These are phyloP conservation scores for Lobosporangium transversale DNA, from an alignment of 192 early-diverging fungal species.

Conservation along the genomic window DNA sequence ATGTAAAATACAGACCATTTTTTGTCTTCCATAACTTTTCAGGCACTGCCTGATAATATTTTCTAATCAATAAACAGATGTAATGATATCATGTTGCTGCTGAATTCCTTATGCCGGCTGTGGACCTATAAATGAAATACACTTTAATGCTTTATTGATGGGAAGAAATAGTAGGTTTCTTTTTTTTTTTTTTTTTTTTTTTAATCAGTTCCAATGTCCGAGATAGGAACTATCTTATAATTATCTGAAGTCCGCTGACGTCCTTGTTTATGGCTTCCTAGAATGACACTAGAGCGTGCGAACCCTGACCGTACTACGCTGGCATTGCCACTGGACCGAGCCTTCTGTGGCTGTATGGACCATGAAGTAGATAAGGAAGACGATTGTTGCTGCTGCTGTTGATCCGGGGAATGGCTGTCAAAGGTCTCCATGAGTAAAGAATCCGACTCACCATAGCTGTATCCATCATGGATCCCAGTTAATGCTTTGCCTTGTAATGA, in stretches of 20 bases:
- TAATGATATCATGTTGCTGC: too few relatives aligned
- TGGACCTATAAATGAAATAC: neutral
- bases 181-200: constrained; percentile 15
- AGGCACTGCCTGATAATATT: too few relatives aligned
- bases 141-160: neutral
- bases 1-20: neutral
- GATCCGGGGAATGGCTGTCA: constrained; percentile 1
- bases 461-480: constrained; percentile 13
- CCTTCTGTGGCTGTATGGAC: constrained; percentile 33
- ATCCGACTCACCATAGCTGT: constrained; percentile 28
- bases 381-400: neutral
- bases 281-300: constrained; percentile 21
- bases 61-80: too few relatives aligned
- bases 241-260: constrained; percentile 52
- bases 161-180: neutral
- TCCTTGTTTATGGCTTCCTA: constrained; percentile 31
- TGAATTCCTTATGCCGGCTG: too few relatives aligned
- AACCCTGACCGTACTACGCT: constrained; percentile 13
- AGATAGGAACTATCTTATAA: constrained; percentile 47
- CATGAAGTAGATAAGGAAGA: constrained; percentile 6
- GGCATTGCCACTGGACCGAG: constrained; percentile 28
- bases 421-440: constrained; percentile 33
- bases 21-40: too few relatives aligned
- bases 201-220: too few relatives aligned
- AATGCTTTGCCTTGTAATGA: constrained; percentile 25